Conservation (phyloP, 345 rosid species). For the Moringa oleifera region DNA sequence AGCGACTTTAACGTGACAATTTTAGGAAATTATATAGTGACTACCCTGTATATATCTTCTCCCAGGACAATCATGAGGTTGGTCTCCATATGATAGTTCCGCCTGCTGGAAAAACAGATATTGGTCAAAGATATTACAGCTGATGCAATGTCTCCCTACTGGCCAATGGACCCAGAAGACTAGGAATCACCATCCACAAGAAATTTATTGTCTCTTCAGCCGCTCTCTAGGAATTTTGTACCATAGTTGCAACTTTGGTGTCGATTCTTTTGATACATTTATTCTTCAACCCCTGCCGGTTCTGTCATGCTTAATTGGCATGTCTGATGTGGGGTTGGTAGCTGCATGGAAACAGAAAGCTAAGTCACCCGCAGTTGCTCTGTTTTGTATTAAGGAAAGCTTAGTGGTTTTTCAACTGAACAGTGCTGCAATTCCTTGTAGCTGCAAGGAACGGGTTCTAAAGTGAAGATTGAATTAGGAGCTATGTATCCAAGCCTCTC, state of each 20-base stretch:
- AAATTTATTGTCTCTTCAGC: background rate
- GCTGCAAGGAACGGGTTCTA: background rate
- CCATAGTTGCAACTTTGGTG: conserved; percentile 23
- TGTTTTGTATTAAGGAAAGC: conserved; percentile 4
- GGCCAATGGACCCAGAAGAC: background rate
- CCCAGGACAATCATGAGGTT: background rate
- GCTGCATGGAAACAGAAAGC: too few species aligned
- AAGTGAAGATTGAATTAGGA: background rate
- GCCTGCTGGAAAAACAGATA: background rate
- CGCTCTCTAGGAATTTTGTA: conserved; percentile 15
- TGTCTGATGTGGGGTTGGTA: conserved; percentile 11
- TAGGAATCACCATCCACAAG: conserved; percentile 1
- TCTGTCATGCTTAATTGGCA: background rate
- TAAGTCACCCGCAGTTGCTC: too few species aligned
- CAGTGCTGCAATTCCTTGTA: background rate
- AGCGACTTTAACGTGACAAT: conserved; percentile 42
- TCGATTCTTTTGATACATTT: too few species aligned
- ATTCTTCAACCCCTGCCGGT: too few species aligned
- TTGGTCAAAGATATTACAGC: background rate
- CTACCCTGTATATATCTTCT: background rate
- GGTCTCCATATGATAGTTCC: background rate
- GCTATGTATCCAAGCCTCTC: background rate
- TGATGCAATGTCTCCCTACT: background rate
- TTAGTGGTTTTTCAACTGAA: too few species aligned
- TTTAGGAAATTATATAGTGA: background rate